These are phyloP conservation scores for Onygenales sp. DNA, from an alignment of 2,329 filamentous ascomycete species.

Conservation along the genomic window DNA sequence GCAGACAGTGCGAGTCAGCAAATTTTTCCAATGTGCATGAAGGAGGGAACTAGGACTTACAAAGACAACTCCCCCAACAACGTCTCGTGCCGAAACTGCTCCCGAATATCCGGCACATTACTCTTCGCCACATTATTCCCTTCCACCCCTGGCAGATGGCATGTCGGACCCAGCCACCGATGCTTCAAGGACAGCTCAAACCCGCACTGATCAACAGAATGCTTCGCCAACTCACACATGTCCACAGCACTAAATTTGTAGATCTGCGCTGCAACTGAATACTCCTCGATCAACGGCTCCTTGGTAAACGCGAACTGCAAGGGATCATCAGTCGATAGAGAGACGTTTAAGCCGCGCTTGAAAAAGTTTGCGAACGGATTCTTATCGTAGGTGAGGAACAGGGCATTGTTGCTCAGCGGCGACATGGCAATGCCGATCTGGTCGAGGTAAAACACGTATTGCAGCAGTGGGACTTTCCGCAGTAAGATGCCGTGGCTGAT, in stretches of 20 bases:
- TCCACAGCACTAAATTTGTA: conserved; percentile 96
- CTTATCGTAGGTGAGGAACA: conserved; percentile 92
- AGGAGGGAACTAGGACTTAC: conserved; percentile 39
- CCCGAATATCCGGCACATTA: conserved; percentile 87
- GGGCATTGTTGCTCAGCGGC: conserved; percentile 92
- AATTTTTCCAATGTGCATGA: not conserved
- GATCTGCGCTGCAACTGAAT: conserved; percentile 94
- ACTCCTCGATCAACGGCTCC: conserved; percentile 95
- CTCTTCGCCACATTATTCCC: conserved; percentile 94
- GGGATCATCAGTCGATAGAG: conserved; percentile 90
- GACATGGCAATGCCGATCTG: conserved; percentile 99
- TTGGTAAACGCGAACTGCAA: conserved; percentile 98
- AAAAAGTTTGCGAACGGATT: conserved; percentile 97
- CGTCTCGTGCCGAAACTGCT: conserved; percentile 83
- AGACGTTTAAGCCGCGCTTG: conserved; percentile 87
- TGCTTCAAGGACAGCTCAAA: conserved; percentile 85
- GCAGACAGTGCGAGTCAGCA: not conserved
- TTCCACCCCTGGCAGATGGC: conserved; percentile 63
- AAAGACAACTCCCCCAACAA: conserved; percentile 73
- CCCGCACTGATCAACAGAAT: conserved; percentile 88
- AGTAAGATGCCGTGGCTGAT: conserved; percentile 91
- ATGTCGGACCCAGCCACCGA: conserved; percentile 78
- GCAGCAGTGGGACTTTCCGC: conserved; percentile 85
- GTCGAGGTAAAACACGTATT: conserved; percentile 96
- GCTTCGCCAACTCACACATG: conserved; percentile 96